Percentiles rank a stretch among this genome's conserved stretches.
These are phyloP conservation scores for Melampsora americana DNA, from an alignment of 1,284 basidiomycete genomes.

Conservation along the genomic window DNA sequence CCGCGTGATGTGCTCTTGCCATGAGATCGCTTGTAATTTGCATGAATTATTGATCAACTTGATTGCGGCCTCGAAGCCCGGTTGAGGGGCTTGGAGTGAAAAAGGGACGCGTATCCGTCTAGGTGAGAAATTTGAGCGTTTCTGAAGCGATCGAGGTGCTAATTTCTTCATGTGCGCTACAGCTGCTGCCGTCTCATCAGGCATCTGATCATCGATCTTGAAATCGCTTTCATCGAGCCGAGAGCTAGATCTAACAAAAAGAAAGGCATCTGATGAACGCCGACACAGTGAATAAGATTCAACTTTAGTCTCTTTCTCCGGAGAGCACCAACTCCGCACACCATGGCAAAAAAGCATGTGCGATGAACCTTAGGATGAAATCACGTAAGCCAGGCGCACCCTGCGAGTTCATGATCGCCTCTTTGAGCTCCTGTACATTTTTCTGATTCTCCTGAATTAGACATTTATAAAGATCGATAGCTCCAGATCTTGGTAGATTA, in stretches of 20 bases:
- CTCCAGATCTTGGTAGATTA: neutral
- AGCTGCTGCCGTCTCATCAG: neutral
- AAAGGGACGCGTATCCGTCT: neutral
- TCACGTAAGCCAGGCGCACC: neutral
- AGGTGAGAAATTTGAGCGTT: neutral
- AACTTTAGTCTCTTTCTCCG: too few species aligned
- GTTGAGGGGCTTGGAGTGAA: neutral
- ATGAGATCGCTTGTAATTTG: neutral
- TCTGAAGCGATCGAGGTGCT: neutral
- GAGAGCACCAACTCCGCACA: too few species aligned
- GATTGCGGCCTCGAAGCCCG: neutral
- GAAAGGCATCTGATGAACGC: neutral
- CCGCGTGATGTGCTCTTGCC: neutral
- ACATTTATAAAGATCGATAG: neutral
- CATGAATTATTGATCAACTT: neutral
- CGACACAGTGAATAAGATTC: neutral
- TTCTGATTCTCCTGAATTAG: neutral
- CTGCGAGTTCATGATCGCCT: constrained; percentile 5
- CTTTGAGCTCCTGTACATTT: neutral
- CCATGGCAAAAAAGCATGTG: too few species aligned
- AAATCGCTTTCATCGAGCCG: neutral
- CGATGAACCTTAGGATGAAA: too few species aligned
- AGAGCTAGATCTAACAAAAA: constrained; percentile 5
- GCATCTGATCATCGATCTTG: constrained; percentile 1
- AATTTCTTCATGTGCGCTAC: neutral